These are phyloP conservation scores for Hypoxylon sp. DNA, from an alignment of 2,329 filamentous ascomycete species.

Conservation along the genomic window DNA sequence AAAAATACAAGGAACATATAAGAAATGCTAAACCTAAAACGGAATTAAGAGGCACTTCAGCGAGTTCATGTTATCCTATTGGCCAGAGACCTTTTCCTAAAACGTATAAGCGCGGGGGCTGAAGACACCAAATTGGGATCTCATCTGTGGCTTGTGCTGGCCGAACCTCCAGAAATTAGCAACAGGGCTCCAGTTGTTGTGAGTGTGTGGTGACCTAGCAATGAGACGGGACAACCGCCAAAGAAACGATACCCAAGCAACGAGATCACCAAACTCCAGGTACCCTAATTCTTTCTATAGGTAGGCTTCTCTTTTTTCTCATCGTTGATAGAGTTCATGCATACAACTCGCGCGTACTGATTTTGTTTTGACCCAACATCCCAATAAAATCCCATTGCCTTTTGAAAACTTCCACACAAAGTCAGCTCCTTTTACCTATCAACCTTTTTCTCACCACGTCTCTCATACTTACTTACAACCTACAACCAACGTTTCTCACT, in stretches of 20 bases:
- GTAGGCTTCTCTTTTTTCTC: not conserved
- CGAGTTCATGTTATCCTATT: constrained; percentile 46
- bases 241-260: constrained; percentile 27
- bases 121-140: constrained; percentile 33
- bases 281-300: not conserved
- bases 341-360: not conserved
- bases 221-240: constrained; percentile 3
- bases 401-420: constrained; percentile 24
- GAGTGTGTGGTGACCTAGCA: constrained; percentile 25
- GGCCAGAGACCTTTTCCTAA: constrained; percentile 44
- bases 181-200: constrained; percentile 33
- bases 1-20: constrained; percentile 17
- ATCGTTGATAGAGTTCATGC: not conserved
- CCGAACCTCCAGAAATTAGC: constrained; percentile 54
- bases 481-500: not conserved
- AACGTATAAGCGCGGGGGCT: constrained; percentile 42
- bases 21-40: constrained; percentile 39
- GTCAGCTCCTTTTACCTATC: constrained; percentile 46
- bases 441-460: constrained; percentile 36
- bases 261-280: constrained; percentile 38
- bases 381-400: constrained; percentile 34
- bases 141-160: constrained; percentile 43
- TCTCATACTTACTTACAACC: constrained; percentile 6
- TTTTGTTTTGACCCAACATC: not conserved
- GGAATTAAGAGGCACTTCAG: constrained; percentile 35